Evolutionary conservation across 805 yeast species (phyloP), one percentile per base, ranked within the genome.

Genomic region (Brettanomyces custersianus): DNA sequence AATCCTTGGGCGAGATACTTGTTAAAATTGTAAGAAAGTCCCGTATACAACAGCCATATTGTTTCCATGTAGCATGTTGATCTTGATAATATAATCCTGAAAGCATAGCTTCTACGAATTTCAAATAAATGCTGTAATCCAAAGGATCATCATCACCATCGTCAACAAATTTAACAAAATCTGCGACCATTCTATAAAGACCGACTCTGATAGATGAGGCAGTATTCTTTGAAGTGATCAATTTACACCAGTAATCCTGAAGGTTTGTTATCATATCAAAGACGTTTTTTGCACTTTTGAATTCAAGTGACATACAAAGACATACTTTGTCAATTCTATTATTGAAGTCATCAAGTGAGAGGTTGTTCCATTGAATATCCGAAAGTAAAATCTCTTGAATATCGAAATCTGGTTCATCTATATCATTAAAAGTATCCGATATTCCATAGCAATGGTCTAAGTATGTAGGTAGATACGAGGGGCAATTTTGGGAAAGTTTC

Each of bases 391-490:
- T 21, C n/a, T 29, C 28, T 17, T 20, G 24, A 12, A 20, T 18
- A 13, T 19, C 24, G 12, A 17, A 5, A n/a, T 21, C 29, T 6
- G 13, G 10, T 8, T n/a, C 13, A 10, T 23, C 8, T 12, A 23
- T 12, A 4, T 20, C 9, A 10, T 16, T 5, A 21, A 29, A 35
- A 31, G 33, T 31, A n/a, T 40, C 39, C 26, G 28, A 25, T 13
- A 18, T 33, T 4, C 43, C 43, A 31, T 34, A 38, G 24, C 35
- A 31, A 8, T 24, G 22, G 22, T 31, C 26, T 22, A 40, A 24
- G 29, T 41, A 29, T 4, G 34, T 23, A 16, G 34, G 29, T 15
- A 34, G 18, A 19, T 40, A 37, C 3, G 23, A 22, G 9, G 29
- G 29, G 9, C 28, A 15, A 16, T 23, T 17, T 10, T 24, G 20